These are phyloP conservation scores for Thymus mandschuricus DNA, from an alignment of 257 asterid genomes.

Conservation along the genomic window DNA sequence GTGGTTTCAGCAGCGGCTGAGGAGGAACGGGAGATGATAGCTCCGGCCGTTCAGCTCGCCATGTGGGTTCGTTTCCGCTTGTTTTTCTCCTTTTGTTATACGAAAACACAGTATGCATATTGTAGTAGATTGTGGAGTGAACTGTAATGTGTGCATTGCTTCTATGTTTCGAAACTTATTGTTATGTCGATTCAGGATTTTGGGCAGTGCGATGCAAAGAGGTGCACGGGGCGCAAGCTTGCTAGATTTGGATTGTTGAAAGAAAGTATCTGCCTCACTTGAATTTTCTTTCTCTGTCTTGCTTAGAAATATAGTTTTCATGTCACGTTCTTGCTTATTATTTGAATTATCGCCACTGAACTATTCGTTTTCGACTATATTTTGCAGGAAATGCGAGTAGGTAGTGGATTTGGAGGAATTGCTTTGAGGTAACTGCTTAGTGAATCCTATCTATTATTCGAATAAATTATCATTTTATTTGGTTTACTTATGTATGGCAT, in stretches of 20 bases:
- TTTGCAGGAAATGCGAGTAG: slow-evolving; percentile 85
- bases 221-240: slow-evolving; percentile 98
- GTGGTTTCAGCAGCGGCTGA: slow-evolving; percentile 38
- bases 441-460: neutral
- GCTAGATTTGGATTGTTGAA: slow-evolving; percentile 90
- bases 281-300: neutral
- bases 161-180: slow-evolving; percentile 19
- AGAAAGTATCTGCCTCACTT: slow-evolving; percentile 60
- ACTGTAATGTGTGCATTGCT: slow-evolving; percentile 14
- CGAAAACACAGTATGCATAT: neutral
- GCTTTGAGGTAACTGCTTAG: slow-evolving; percentile 65
- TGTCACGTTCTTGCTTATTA: slow-evolving; percentile 12
- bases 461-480: neutral
- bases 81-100: neutral
- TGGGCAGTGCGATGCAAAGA: slow-evolving; percentile 96
- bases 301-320: neutral
- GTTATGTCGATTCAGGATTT: slow-evolving; percentile 67
- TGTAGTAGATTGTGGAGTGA: neutral
- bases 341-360: slow-evolving; percentile 14
- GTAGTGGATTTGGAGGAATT: slow-evolving; percentile 84
- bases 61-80: slow-evolving; percentile 86
- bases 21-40: slow-evolving; percentile 56
- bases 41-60: slow-evolving; percentile 79
- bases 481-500: neutral
- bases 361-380: neutral